These are phyloP conservation scores for Colletotrichum eleusines DNA, from an alignment of 2,329 filamentous ascomycete genomes.

Conservation along the genomic window DNA sequence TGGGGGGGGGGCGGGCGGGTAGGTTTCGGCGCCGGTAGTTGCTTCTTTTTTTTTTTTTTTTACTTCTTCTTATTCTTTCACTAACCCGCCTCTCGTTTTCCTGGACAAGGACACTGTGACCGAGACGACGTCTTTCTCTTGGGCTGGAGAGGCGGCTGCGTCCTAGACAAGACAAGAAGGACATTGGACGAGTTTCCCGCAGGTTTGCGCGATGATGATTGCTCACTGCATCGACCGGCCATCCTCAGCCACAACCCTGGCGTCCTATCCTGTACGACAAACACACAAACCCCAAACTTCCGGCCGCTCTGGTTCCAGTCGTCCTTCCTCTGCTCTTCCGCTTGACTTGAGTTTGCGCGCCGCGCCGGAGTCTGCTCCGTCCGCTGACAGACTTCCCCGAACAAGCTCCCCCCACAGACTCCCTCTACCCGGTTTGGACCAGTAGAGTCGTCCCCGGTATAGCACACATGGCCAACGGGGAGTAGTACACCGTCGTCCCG, in stretches of 20 bases:
- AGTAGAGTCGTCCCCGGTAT: not conserved
- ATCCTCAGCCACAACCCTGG: too few species aligned
- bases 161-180: not conserved
- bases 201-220: too few species aligned
- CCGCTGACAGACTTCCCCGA: conserved; percentile 18
- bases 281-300: not conserved
- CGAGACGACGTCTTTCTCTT: not conserved
- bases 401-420: not conserved
- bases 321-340: not conserved
- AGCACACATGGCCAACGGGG: not conserved
- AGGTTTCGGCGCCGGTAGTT: conserved; percentile 24
- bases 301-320: not conserved
- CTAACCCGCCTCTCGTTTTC: not conserved
- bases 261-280: too few species aligned
- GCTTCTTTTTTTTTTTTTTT: not conserved
- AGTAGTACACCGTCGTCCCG: not conserved
- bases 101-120: not conserved
- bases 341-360: not conserved
- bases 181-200: too few species aligned
- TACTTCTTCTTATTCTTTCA: too few species aligned
- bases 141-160: too few species aligned
- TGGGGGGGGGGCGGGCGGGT: not conserved
- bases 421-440: not conserved
- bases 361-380: conserved; percentile 30
- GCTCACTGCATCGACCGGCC: too few species aligned